phyloP scores from a whole-genome alignment of 805 yeast species.

The Candida sithepensis region DNA sequence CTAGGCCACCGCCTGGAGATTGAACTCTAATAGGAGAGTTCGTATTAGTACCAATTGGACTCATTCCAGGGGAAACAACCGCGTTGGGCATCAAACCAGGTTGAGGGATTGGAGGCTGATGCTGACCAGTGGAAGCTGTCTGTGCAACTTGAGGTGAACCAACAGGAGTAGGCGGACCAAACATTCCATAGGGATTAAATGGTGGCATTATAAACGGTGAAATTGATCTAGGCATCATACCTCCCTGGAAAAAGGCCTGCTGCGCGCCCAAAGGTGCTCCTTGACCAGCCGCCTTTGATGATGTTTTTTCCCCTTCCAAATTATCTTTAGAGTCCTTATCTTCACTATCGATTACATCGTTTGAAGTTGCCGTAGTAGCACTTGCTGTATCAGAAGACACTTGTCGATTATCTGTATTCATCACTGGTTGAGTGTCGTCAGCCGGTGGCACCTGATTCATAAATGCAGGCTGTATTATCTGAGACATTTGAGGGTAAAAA shows the following conservation, averaged over 20 bases:
- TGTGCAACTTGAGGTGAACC: slow-evolving; percentile 5
- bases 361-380: background rate
- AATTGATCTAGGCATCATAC: slow-evolving; percentile 21
- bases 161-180: slow-evolving; percentile 10
- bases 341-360: background rate
- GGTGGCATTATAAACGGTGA: slow-evolving; percentile 47
- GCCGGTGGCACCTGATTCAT: background rate
- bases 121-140: background rate
- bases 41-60: background rate
- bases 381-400: background rate
- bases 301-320: background rate
- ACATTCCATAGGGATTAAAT: slow-evolving; percentile 43
- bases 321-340: background rate
- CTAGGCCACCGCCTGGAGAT: slow-evolving; percentile 10
- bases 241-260: slow-evolving; percentile 20
- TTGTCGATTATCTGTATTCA: no score
- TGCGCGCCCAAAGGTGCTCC: background rate
- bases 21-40: slow-evolving; percentile 8
- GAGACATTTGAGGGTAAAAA: slow-evolving; percentile 13
- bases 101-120: background rate
- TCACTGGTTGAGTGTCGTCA: background rate
- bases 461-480: slow-evolving; percentile 9
- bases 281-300: slow-evolving; percentile 4
- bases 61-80: background rate
- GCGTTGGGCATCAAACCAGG: background rate